Conservation (phyloP, 2,329 filamentous ascomycete genomes). For the Tolypocladium tundrense region DNA sequence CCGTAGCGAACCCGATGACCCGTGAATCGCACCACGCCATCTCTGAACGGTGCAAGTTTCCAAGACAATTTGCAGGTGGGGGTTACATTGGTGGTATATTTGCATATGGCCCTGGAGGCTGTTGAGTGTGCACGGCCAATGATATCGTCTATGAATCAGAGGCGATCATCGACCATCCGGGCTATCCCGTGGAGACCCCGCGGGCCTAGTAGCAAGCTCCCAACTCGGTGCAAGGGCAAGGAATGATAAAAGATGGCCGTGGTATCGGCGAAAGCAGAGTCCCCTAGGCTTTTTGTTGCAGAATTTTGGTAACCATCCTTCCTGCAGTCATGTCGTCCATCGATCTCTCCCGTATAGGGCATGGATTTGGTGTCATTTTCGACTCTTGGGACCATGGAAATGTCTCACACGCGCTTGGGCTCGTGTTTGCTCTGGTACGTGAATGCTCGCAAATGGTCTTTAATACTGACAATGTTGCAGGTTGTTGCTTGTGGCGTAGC, state of each 20-base stretch:
- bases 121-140: background rate
- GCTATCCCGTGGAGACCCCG: background rate
- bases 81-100: background rate
- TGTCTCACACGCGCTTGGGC: background rate
- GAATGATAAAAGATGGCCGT: background rate
- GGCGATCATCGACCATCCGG: background rate
- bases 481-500: slow-evolving; percentile 2
- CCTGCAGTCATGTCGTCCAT: background rate
- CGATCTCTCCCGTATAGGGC: background rate
- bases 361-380: background rate
- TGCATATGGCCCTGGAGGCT: too few species aligned
- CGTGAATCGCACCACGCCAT: background rate
- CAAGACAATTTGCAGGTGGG: background rate
- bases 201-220: background rate
- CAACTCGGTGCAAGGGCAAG: background rate
- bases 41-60: background rate
- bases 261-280: background rate
- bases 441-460: too few species aligned
- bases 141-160: background rate
- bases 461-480: background rate
- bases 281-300: background rate
- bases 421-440: background rate
- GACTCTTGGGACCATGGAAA: background rate
- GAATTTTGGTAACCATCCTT: background rate
- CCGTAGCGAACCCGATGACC: background rate